Evolutionary conservation across 106 monocot species (phyloP), one percentile per base, ranked within the genome.

Genomic region (Cymbidium sinense): DNA sequence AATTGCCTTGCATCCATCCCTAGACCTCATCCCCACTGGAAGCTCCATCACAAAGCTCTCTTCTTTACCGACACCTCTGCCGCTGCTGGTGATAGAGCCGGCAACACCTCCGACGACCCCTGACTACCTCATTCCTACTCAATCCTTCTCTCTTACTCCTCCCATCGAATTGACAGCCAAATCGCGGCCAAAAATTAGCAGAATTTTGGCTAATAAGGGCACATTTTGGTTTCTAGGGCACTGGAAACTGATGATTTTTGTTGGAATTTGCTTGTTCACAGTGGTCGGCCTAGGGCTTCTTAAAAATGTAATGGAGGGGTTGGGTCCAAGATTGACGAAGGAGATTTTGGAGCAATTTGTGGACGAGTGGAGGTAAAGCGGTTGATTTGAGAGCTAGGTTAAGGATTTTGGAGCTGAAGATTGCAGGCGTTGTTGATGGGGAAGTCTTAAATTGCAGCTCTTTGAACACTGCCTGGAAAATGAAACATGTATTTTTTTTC

Each of bases 1-100:
- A 86, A 89, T 76, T 96, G 96, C 88, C 55, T 91, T 2, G 96
- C 91, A 89, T 96, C 83, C 30, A 86, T 54, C 96, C 36, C 85
- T 69, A 21, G 96, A 96, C 81, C 91, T 96, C 78, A 21, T 94
- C 75, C 86, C 87, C 61, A 73, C 83, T 31, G 61, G 78, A 19
- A 51, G 69, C 78, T 21, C 75, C 28, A 31, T 77, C 77, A 65
- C 80, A 72, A 75, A 61, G 41, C 50, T 81, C 50, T 84, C 86
- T 28, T 20, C n/a, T 30, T 55, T 70, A 19, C 34, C 50, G 44
- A 18, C 43, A 41, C 11, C 43, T 20, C 36, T 19, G 43, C 25
- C 73, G 13, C 10, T 23, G 70, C 23, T 29, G 34, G 21, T 41
- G 19, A 7, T 2, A 2, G 75, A 30, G 1, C 41, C 55, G 43